Base-by-base conservation (phyloP, 768 basidiomycete species). In the Leccinum uliginosum region DNA sequence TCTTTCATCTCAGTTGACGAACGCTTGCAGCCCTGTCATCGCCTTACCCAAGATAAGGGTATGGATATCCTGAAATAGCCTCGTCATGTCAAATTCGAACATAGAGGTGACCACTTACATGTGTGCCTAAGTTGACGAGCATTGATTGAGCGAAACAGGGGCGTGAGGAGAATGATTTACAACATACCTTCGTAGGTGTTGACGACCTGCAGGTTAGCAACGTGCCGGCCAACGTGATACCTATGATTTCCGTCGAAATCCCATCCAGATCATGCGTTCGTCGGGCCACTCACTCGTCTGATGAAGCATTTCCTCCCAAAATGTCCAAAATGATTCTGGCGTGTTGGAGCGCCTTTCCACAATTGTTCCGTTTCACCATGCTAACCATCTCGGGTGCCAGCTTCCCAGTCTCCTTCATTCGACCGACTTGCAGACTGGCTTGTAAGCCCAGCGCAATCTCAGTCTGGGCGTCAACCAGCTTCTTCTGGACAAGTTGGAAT, bases 401-500 rank as follows among this genome's bases (percentile, higher is more conserved):
- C 62, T 74, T 79, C 54, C 87, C 82, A 58, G 75, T 67, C 54
- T 98, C 95, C 76, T 97, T 97, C 60, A 98, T 76, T 29, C 93
- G 79, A 2, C 95, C 95, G 3, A 89, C 87, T 67, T 90, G 90
- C 29, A 89, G 71, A 61, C 84, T 87, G 6, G 88, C 87, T 44
- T 83, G 79, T 24, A 92, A 75, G 6, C 94, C 92, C 12, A 95
- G 76, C 1, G 87, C 83, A 9, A 85, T 82, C 66, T 97, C 93
- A 2, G 87, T 91, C 61, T 93, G 88, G 12, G 96, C 94, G 62
- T 98, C 94, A 3, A 89, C 93, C 15, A 98, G 80, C 73, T 98
- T 98, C 83, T 96, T 96, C 71, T 98, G 95, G 17, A 98, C 80
- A n/a, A 98, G 85, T 72, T 98, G 96, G 84, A 96, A 98, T 6